Base-by-base conservation (phyloP, 495 filamentous ascomycete species). In the Tuber umbilicatum region DNA sequence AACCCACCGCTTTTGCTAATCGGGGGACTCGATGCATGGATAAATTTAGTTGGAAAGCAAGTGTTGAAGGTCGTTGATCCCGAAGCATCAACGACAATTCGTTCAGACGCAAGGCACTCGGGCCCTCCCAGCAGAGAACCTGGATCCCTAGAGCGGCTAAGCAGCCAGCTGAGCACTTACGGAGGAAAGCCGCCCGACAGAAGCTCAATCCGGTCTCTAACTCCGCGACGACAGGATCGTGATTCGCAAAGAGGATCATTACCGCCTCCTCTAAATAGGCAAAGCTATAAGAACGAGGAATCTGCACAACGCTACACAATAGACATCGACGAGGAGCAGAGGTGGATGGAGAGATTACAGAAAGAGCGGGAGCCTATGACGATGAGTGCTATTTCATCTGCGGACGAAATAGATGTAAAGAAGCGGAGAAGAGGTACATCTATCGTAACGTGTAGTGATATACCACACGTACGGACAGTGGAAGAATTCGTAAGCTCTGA, bases 21-120 rank as follows among this genome's bases (percentile, higher is more conserved):
- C 23, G 96, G 94, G 23, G 95, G 95, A 1, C 83, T 98, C 21
- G 89, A 93, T 70, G 91, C 93, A 60, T 99, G 95, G 95, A 86
- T 90, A 40, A 89, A 92, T 80, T 81, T 94, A 21, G 81, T 97
- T 68, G 94, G 96, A 21, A 83, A 83, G n/a, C 86, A 88, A 74
- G 89, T 90, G 4, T 86, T 97, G 35, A 73, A 73, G 70, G 23
- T 67, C 39, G 72, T 73, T 37, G 69, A 79, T 41, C 55, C 39
- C 19, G 41, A 72, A 72, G 75, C 74, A 42, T 78, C 86, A 73
- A 82, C 79, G 21, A 39, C 31, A 19, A 40, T 47, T 21, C 73
- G 19, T 7, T 68, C 60, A 50, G 77, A 72, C 37, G 47, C 41
- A 72, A 69, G 72, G 43, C 72, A 74, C 42, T 70, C 73, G 67